phyloP scores from a whole-genome alignment of 2,329 filamentous ascomycete genomes.

The Pseudogymnoascus sp. region DNA sequence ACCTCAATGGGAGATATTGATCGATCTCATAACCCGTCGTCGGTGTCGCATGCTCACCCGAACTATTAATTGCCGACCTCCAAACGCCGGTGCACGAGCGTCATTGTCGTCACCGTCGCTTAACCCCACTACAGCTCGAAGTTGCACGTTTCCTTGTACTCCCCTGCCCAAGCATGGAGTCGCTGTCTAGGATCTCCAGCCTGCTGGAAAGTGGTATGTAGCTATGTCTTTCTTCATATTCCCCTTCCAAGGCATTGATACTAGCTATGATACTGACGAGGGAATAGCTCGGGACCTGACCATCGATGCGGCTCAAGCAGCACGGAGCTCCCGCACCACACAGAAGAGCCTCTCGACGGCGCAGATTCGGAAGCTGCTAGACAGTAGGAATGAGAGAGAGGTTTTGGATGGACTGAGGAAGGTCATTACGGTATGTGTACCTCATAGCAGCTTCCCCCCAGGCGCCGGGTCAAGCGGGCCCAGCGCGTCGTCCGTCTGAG shows the following conservation, averaged over 20 bases:
- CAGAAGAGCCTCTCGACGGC: slow-evolving; percentile 62
- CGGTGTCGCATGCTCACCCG: background rate
- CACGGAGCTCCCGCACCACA: slow-evolving; percentile 55
- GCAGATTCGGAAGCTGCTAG: slow-evolving; percentile 89
- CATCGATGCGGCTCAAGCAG: slow-evolving; percentile 89
- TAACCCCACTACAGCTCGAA: slow-evolving; percentile 23
- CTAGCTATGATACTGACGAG: background rate
- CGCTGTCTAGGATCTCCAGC: slow-evolving; percentile 85
- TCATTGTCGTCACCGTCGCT: slow-evolving; percentile 17
- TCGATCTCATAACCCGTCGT: background rate
- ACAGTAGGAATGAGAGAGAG: slow-evolving; percentile 87
- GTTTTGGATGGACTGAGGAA: slow-evolving; percentile 84
- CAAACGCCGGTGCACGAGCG: background rate
- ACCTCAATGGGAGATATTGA: background rate
- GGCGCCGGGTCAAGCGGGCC: background rate
- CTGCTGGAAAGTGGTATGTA: slow-evolving; percentile 84
- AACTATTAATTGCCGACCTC: slow-evolving; percentile 1
- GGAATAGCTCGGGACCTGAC: slow-evolving; percentile 83
- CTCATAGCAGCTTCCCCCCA: background rate
- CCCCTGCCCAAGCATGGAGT: slow-evolving; percentile 65
- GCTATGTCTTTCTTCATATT: slow-evolving; percentile 1
- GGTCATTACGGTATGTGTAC: slow-evolving; percentile 68
- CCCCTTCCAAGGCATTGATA: background rate
- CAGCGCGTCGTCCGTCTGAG: slow-evolving; percentile 16
- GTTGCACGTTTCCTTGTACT: slow-evolving; percentile 2